These are phyloP conservation scores for Chiua sp. DNA, from an alignment of 1,284 basidiomycete genomes.

Conservation along the genomic window DNA sequence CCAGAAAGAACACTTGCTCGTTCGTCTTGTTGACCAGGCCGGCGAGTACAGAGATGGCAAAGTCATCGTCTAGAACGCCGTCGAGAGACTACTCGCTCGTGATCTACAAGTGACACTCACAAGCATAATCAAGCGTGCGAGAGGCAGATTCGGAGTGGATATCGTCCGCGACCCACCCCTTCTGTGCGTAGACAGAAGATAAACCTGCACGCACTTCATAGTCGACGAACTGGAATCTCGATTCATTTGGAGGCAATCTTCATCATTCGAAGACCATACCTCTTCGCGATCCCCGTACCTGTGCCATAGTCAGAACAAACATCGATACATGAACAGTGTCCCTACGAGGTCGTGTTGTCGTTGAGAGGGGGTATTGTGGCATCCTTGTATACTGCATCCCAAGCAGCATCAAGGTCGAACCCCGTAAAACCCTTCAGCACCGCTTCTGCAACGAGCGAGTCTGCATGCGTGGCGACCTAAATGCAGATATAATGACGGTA, in stretches of 20 bases:
- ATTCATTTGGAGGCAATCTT: constrained; percentile 2
- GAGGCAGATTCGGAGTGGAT: constrained; percentile 81
- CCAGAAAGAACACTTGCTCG: constrained; percentile 56
- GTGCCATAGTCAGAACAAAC: constrained; percentile 14
- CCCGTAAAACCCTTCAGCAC: constrained; percentile 66
- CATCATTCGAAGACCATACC: constrained; percentile 37
- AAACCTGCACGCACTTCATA: constrained; percentile 85
- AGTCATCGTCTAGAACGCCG: constrained; percentile 72
- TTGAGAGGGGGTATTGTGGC: constrained; percentile 69
- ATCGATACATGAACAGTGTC: not conserved
- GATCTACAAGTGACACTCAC: constrained; percentile 43
- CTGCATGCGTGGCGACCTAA: constrained; percentile 79
- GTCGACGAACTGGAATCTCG: constrained; percentile 61
- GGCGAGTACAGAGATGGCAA: constrained; percentile 71
- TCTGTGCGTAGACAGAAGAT: constrained; percentile 65
- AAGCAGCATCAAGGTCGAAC: constrained; percentile 72
- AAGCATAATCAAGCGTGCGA: constrained; percentile 80
- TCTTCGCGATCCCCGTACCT: constrained; percentile 81
- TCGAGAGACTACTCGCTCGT: not conserved
- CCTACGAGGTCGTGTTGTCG: constrained; percentile 62
- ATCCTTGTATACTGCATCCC: constrained; percentile 80
- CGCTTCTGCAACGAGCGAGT: constrained; percentile 82
- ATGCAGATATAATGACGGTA: not conserved
- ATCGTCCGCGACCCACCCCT: constrained; percentile 82
- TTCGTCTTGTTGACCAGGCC: constrained; percentile 52